Conservation (phyloP, 2,329 filamentous ascomycete genomes). For the Madurella fahalii region DNA sequence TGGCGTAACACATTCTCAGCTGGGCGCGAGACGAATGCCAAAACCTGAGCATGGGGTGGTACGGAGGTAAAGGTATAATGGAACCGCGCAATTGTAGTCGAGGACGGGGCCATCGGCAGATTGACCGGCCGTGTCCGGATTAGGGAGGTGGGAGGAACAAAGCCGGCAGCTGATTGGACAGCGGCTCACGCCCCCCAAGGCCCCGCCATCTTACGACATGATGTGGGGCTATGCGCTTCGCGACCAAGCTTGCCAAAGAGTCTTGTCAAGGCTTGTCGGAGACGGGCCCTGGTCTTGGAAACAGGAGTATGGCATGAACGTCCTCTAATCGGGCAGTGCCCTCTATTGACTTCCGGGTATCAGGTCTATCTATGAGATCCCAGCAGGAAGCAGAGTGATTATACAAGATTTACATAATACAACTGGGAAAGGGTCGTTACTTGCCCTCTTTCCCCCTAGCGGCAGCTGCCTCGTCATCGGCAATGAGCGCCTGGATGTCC, state of each 20-base stretch:
- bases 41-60: too few relatives aligned
- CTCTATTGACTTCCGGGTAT: conserved; percentile 1
- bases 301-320: too few relatives aligned
- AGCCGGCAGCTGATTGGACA: conserved; percentile 5
- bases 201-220: too few relatives aligned
- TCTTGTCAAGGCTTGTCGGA: neutral
- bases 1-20: too few relatives aligned
- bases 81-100: too few relatives aligned
- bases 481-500: conserved; percentile 68
- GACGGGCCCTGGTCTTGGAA: too few relatives aligned
- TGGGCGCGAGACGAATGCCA: too few relatives aligned
- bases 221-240: too few relatives aligned
- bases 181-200: neutral
- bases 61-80: too few relatives aligned
- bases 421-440: neutral
- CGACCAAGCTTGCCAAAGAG: neutral
- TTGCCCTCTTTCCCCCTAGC: conserved; percentile 16
- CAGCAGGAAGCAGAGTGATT: neutral
- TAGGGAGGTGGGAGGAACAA: conserved; percentile 14
- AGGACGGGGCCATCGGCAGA: neutral
- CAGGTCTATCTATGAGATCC: neutral
- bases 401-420: conserved; percentile 5
- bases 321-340: too few relatives aligned
- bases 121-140: conserved; percentile 5
- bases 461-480: conserved; percentile 52